These are phyloP conservation scores for Citrus mangshanensis DNA, from an alignment of 345 rosid genomes.

Conservation along the genomic window DNA sequence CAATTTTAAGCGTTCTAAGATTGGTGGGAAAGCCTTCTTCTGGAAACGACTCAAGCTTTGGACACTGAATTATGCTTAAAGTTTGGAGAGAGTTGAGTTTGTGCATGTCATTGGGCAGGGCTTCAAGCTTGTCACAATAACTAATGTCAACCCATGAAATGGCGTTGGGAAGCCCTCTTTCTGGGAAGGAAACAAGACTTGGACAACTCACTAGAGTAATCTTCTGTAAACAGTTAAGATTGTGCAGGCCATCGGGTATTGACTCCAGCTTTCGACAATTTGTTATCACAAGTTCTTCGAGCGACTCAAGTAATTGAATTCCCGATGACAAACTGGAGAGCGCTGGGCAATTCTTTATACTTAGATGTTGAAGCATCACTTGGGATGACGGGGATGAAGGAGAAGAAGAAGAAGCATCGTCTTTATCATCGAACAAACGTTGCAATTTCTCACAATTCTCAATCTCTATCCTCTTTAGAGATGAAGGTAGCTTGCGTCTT, in stretches of 20 bases:
- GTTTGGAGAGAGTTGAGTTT: neutral
- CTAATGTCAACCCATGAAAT: neutral
- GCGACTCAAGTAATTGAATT: neutral
- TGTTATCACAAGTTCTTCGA: neutral
- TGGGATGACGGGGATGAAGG: neutral
- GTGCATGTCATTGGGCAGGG: neutral
- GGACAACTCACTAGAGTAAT: neutral
- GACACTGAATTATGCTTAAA: too few species aligned
- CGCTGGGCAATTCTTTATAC: neutral
- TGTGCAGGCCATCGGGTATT: neutral
- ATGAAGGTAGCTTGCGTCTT: neutral
- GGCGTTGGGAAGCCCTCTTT: neutral
- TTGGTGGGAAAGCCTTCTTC: neutral
- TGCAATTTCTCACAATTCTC: neutral
- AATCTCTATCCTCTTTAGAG: neutral
- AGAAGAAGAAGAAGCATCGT: neutral
- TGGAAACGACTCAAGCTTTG: neutral
- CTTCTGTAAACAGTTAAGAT: neutral
- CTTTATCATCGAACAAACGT: neutral
- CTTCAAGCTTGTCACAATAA: neutral
- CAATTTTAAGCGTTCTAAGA: neutral
- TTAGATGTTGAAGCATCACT: neutral
- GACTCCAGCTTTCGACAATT: neutral
- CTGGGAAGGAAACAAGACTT: neutral
- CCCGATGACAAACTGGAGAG: neutral